Conservation (phyloP, 352 stramenopile species). For the Vaucheria bursata region DNA sequence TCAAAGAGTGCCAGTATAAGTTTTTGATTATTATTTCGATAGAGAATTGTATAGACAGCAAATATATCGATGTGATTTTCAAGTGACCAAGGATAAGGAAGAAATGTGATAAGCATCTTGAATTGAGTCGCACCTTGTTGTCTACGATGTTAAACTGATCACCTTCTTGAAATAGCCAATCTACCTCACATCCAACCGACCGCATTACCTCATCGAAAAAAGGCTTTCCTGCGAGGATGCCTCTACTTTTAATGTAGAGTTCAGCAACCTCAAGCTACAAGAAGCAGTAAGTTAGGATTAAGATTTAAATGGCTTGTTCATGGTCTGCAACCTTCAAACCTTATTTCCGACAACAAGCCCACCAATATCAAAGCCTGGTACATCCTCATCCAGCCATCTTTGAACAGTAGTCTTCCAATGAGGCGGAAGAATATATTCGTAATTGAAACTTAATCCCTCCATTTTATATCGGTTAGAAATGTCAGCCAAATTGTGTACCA, state of each 20-base stretch:
- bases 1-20: no score
- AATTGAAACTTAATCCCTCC: not conserved
- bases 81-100: no score
- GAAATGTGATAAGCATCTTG: no score
- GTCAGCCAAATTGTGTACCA: no score
- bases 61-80: no score
- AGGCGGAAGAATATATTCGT: constrained; percentile 28
- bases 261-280: constrained; percentile 51
- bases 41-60: no score
- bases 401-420: constrained; percentile 54
- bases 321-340: no score
- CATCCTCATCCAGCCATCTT: constrained; percentile 91
- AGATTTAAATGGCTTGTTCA: no score
- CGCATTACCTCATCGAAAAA: constrained; percentile 91
- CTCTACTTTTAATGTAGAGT: constrained; percentile 82
- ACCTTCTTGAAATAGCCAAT: constrained; percentile 31
- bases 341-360: constrained; percentile 86
- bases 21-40: no score
- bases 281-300: not conserved
- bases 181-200: constrained; percentile 66
- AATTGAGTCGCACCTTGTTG: constrained; percentile 57
- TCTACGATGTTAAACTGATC: constrained; percentile 14
- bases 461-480: not conserved
- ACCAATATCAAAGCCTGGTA: constrained; percentile 90
- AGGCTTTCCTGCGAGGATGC: constrained; percentile 82